Base-by-base conservation (phyloP, 306 rosid species). In the Lotus japonicus region DNA sequence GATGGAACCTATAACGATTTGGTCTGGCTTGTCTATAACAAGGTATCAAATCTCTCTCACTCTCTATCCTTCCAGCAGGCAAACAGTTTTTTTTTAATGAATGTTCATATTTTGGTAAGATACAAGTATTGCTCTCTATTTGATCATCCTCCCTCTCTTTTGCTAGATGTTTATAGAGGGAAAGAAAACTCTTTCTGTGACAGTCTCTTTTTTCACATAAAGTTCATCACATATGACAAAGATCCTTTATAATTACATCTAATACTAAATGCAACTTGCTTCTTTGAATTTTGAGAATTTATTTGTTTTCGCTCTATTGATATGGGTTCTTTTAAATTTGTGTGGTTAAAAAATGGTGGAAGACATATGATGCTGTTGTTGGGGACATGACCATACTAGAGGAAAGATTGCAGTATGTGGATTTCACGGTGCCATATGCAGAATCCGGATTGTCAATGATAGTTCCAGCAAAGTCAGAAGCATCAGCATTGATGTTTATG, bases 401-500 rank as follows among this genome's bases (percentile, higher is more conserved):
- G 28, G 71, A 77, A 2, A 76, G 96, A 70, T 8, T 76, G 50
- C 46, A 76, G 33, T 69, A 75, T 31, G 94, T 90, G 46, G 88
- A 87, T 23, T 90, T 87, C 44, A 90, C 91, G 5, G 88, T 85
- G 53, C 89, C 96, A 48, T 90, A 85, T 77, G 76, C 79, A n/a
- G 91, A 80, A 66, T 87, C 96, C 50, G 87, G 88, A 39, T 78
- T 90, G 78, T 58, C 91, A 43, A 65, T 85, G 84, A 16, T 90
- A 55, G 89, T 84, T 64, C 85, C 91, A 4, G 39, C 55, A 21
- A 77, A 80, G 56, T 19, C 81, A 28, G 44, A 69, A 56, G 79
- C 70, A 4, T 68, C 81, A 19, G 63, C 74, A 63, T 87, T 86
- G 96, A 76, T 87, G 77, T 90, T 90, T 71, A n/a, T 59, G 33